Conservation (phyloP, 805 yeast genomes). For the Wickerhamiella shivajii region DNA sequence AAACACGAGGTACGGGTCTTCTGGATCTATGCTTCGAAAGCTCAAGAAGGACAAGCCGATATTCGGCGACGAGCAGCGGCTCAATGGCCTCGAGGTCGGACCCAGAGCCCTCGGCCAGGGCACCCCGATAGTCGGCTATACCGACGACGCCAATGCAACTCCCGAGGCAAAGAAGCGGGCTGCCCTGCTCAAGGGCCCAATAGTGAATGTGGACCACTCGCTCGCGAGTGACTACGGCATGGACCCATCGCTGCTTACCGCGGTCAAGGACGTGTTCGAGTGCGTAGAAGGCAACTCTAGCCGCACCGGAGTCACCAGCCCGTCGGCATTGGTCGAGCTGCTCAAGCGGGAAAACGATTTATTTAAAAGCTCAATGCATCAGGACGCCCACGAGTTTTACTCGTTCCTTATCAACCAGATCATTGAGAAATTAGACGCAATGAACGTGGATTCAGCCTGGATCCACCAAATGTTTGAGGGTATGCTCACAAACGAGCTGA, state of each 20-base stretch:
- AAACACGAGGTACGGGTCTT: conserved; percentile 5
- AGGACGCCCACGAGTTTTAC: conserved; percentile 94
- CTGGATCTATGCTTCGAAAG: not conserved
- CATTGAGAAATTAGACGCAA: conserved; percentile 30
- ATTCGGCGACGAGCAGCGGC: conserved; percentile 12
- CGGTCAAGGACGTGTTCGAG: conserved; percentile 77
- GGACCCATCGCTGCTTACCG: conserved; percentile 39
- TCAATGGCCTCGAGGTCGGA: conserved; percentile 26
- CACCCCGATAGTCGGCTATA: conserved; percentile 33
- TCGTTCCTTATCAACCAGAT: conserved; percentile 74
- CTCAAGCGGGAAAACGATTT: conserved; percentile 70
- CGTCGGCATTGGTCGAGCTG: conserved; percentile 55
- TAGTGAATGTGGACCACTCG: conserved; percentile 64
- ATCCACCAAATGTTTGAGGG: conserved; percentile 74
- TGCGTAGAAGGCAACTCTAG: conserved; percentile 58
- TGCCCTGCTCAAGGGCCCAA: conserved; percentile 70
- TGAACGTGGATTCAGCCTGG: conserved; percentile 23
- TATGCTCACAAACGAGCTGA: conserved; percentile 67
- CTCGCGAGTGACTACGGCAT: conserved; percentile 37
- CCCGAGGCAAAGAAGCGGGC: conserved; percentile 65
- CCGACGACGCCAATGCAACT: conserved; percentile 30
- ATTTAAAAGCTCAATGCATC: conserved; percentile 88
- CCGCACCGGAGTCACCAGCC: conserved; percentile 72
- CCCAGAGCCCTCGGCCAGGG: conserved; percentile 30
- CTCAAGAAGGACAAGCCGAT: conserved; percentile 2